These are phyloP conservation scores for Lentinus polychrous DNA, from an alignment of 1,284 basidiomycete genomes.

Conservation along the genomic window DNA sequence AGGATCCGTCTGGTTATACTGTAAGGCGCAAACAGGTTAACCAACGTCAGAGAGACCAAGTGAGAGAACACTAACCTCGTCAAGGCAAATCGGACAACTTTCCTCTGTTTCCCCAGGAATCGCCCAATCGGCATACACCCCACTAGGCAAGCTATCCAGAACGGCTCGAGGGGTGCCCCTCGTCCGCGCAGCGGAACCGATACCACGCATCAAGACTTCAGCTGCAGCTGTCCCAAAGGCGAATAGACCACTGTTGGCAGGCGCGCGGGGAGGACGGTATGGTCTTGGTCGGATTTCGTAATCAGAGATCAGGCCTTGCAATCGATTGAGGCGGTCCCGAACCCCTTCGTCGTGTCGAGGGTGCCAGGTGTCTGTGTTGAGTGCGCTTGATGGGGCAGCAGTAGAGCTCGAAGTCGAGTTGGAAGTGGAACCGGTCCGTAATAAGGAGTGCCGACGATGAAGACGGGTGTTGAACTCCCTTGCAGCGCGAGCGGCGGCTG, in stretches of 20 bases:
- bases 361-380: no score
- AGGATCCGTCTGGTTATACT: constrained; percentile 55
- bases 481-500: no score
- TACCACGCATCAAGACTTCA: no score
- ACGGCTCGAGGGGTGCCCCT: constrained; percentile 52
- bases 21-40: constrained; percentile 8
- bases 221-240: no score
- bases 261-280: no score
- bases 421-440: no score
- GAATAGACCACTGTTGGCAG: no score
- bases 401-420: no score
- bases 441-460: no score
- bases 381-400: no score
- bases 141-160: constrained; percentile 50
- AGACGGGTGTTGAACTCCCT: no score
- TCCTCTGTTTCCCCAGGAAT: constrained; percentile 50
- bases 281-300: background rate
- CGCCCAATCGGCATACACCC: constrained; percentile 60
- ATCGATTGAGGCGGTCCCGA: background rate
- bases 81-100: constrained; percentile 72
- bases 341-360: background rate
- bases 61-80: constrained; percentile 53
- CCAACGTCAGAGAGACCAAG: constrained; percentile 4
- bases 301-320: background rate
- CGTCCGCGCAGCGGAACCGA: constrained; percentile 19